Conservation (phyloP, 441 rosid genomes). For the Gossypium laxum region DNA sequence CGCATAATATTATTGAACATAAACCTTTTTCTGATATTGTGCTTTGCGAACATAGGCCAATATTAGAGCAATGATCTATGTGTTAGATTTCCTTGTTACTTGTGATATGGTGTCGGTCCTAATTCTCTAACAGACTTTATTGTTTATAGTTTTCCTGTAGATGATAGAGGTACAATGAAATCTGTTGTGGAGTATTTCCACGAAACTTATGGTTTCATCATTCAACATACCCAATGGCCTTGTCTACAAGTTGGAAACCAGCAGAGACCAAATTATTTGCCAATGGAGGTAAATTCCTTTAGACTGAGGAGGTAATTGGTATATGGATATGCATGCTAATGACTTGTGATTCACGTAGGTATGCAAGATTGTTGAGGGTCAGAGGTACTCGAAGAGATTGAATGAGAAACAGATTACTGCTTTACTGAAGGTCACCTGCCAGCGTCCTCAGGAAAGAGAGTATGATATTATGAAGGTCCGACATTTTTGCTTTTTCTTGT, state of each 20-base stretch:
- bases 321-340: background rate
- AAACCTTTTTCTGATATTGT: background rate
- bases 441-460: slow-evolving; percentile 71
- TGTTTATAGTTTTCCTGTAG: slow-evolving; percentile 57
- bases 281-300: slow-evolving; percentile 59
- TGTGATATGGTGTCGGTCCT: background rate
- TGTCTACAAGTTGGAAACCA: slow-evolving; percentile 90
- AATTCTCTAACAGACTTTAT: background rate
- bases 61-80: background rate
- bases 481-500: background rate
- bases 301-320: background rate
- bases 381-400: slow-evolving; percentile 73
- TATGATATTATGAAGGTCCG: slow-evolving; percentile 57
- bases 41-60: background rate
- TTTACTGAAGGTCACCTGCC: slow-evolving; percentile 79
- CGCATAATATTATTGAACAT: background rate
- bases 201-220: slow-evolving; percentile 64
- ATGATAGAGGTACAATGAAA: slow-evolving; percentile 76
- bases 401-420: slow-evolving; percentile 83
- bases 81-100: background rate
- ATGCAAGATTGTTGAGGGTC: slow-evolving; percentile 90
- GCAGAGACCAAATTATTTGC: slow-evolving; percentile 78
- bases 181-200: slow-evolving; percentile 78
- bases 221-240: slow-evolving; percentile 72
- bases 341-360: slow-evolving; percentile 37